A percentile compares a stretch with the other conserved stretches of the same genome.
Evolutionary conservation across 2,329 filamentous ascomycete genomes (phyloP).

Genomic region (Pseudogymnoascus sp.): DNA sequence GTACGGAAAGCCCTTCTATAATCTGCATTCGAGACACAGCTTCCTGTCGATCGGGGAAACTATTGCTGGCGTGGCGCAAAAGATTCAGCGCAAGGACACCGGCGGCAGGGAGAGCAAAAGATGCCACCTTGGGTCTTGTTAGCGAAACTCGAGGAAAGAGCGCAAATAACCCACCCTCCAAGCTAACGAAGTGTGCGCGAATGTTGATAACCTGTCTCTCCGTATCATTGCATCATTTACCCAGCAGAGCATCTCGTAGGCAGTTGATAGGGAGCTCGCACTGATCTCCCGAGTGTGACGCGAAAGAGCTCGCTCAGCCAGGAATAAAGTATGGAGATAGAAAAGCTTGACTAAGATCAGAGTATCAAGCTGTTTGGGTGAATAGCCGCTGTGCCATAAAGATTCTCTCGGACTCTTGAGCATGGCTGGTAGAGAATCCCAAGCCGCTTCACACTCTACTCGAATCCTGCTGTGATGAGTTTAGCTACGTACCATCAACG

Average conservation of each 20-base stretch:
- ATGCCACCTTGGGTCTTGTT: neutral
- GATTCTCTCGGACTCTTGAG: neutral
- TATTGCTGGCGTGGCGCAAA: neutral
- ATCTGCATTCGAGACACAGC: neutral
- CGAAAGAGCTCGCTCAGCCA: neutral
- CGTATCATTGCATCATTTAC: constrained; percentile 1
- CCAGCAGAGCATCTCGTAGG: neutral
- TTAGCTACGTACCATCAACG: neutral
- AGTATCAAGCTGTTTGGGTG: neutral
- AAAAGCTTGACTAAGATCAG: neutral
- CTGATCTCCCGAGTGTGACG: neutral
- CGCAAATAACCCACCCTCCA: neutral
- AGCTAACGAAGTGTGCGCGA: neutral
- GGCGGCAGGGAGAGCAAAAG: neutral
- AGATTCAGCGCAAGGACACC: neutral
- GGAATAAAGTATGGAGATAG: neutral
- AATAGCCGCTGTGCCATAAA: neutral
- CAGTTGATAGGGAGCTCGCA: neutral
- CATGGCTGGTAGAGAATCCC: neutral
- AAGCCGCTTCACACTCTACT: neutral
- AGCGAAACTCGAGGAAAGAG: neutral
- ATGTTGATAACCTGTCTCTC: neutral
- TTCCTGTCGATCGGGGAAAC: neutral
- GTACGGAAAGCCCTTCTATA: neutral
- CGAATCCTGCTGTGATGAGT: neutral